phyloP scores from a whole-genome alignment of 2,329 filamentous ascomycete genomes.

The Scorias spongiosa region DNA sequence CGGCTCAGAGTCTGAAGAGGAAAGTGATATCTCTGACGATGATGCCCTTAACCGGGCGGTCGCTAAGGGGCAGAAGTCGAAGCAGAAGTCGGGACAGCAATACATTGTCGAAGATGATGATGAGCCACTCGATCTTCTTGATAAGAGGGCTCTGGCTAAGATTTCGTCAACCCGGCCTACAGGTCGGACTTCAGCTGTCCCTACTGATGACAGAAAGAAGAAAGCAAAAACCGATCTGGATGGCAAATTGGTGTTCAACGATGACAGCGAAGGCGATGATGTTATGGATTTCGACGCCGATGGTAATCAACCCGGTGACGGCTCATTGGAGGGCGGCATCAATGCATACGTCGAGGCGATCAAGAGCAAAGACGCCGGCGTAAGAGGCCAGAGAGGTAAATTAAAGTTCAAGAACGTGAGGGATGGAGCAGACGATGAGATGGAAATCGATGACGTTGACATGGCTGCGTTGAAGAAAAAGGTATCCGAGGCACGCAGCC shows the following conservation, averaged over 20 bases:
- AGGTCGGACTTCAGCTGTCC: conserved; percentile 37
- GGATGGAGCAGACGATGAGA: conserved; percentile 25
- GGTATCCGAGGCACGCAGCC: not conserved
- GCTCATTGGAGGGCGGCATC: conserved; percentile 34
- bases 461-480: conserved; percentile 13
- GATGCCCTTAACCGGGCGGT: conserved; percentile 36
- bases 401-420: conserved; percentile 43
- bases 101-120: conserved; percentile 93
- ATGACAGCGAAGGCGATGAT: conserved; percentile 25
- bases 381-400: conserved; percentile 43
- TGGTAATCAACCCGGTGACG: conserved; percentile 22
- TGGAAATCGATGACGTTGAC: conserved; percentile 31
- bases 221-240: conserved; percentile 60
- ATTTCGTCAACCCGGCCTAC: conserved; percentile 82
- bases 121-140: conserved; percentile 86
- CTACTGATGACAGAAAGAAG: conserved; percentile 25
- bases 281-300: conserved; percentile 43
- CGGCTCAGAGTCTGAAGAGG: conserved; percentile 43
- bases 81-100: conserved; percentile 37
- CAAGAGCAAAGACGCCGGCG: conserved; percentile 42
- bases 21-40: conserved; percentile 47
- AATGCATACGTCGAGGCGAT: conserved; percentile 49
- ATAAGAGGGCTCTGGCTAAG: conserved; percentile 74
- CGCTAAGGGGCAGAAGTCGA: conserved; percentile 41
- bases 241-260: conserved; percentile 64